Evolutionary conservation across 306 rosid species (phyloP), one percentile per base, ranked within the genome.

Genomic region (Prunus campanulata): DNA sequence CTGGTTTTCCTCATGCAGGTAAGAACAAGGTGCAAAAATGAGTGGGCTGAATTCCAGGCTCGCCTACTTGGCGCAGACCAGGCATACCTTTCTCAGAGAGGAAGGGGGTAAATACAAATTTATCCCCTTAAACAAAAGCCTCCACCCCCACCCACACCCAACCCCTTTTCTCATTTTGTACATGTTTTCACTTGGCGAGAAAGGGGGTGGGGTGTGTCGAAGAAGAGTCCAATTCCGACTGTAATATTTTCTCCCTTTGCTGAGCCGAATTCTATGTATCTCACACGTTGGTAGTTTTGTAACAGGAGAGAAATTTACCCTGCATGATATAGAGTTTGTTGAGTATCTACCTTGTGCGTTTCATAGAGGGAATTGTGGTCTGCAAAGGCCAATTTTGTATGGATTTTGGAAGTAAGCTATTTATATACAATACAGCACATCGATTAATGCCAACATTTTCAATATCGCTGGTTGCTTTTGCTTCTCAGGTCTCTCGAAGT

Each of bases 1-100:
- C 20, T 48, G 71, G 87, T 66, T 7, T 39, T 69, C 55, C 29
- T 56, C 62, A 70, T 89, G 78, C 86, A 96, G 99, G 99, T 96
- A 11, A 88, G 90, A 92, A 77, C 77, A 54, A 88, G 99, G 76
- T 96, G 99, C 86, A 84, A 82, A 89, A 89, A 67, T 35, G 99
- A 96, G 86, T 96, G 99, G 99, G 90, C 93, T 10, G 85, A 87
- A 85, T 96, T 96, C 86, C 97, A 87, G 75, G 46, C 86, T 75
- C 98, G 99, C 74, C 86, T 95, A 66, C 83, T 83, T 9, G 49
- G 83, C 42, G 92, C 99, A 3, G 99, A 95, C 79, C 86, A 82
- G 77, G 72, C 71, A 22, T 92, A 84, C 83, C 82, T 83, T 32
- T 77, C 85, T 77, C 78, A 49, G 22, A 67, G 24, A 66, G 82